phyloP scores from a whole-genome alignment of 768 basidiomycete species.

The Candolleomyces eurysporus region DNA sequence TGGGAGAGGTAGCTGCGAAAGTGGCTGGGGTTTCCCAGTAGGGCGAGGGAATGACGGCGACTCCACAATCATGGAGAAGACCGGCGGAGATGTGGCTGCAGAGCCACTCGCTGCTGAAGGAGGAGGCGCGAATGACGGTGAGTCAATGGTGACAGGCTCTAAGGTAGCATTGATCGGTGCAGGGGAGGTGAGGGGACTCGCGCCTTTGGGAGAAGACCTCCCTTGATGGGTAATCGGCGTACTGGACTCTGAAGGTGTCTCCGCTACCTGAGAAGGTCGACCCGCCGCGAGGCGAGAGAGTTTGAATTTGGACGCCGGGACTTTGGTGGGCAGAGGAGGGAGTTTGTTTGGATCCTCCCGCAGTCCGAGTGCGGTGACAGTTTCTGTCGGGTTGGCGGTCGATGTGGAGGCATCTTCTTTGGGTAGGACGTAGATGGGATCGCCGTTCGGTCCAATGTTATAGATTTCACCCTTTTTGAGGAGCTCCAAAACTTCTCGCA shows the following conservation, averaged over 20 bases:
- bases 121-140: constrained; percentile 7
- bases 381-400: constrained; percentile 6
- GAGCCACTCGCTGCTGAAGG: constrained; percentile 2
- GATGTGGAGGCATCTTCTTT: constrained; percentile 1
- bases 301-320: constrained; percentile 46
- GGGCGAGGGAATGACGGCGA: constrained; percentile 37
- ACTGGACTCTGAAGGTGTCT: constrained; percentile 3
- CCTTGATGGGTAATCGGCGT: not conserved
- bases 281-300: constrained; percentile 34
- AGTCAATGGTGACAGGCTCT: constrained; percentile 9
- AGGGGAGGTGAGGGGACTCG: not conserved
- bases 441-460: constrained; percentile 50
- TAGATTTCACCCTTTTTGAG: constrained; percentile 49
- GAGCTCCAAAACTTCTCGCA: constrained; percentile 52
- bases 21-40: not conserved
- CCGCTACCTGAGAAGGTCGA: constrained; percentile 16
- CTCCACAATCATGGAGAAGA: constrained; percentile 33
- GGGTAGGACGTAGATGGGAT: constrained; percentile 27
- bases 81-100: not conserved
- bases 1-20: constrained; percentile 1
- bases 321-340: constrained; percentile 36
- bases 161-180: not conserved
- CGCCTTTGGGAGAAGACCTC: not conserved
- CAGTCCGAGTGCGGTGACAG: constrained; percentile 6
- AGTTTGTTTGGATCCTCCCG: constrained; percentile 11